These are phyloP conservation scores for Wickerhamiella domercqiae DNA, from an alignment of 805 yeast species.

Conservation along the genomic window DNA sequence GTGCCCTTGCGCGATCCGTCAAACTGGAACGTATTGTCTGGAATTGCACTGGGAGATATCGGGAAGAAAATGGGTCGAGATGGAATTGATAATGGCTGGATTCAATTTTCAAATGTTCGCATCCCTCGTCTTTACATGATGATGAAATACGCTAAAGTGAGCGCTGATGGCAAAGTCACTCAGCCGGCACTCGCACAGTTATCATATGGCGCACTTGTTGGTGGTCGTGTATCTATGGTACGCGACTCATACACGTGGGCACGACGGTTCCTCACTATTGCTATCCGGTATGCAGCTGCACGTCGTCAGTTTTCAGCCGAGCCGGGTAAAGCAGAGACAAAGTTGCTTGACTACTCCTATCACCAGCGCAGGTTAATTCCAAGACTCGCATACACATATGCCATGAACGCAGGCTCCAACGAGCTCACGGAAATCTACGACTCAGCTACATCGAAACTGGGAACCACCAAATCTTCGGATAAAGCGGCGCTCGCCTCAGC, in stretches of 20 bases:
- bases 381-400: conserved; percentile 63
- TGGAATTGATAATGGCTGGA: conserved; percentile 95
- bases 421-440: conserved; percentile 41
- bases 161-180: conserved; percentile 51
- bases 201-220: conserved; percentile 72
- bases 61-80: conserved; percentile 94
- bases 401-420: conserved; percentile 55
- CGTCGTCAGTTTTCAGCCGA: conserved; percentile 65
- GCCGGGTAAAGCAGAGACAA: conserved; percentile 40
- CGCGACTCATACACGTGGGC: conserved; percentile 69
- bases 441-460: conserved; percentile 27
- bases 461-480: conserved; percentile 26
- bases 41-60: conserved; percentile 76
- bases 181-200: conserved; percentile 79
- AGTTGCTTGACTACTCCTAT: conserved; percentile 69
- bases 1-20: conserved; percentile 72
- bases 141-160: conserved; percentile 61
- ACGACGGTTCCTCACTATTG: conserved; percentile 68
- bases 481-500: conserved; percentile 32
- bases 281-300: conserved; percentile 75
- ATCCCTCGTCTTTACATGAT: conserved; percentile 78
- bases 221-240: conserved; percentile 86
- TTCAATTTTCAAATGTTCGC: conserved; percentile 69
- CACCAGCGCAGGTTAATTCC: conserved; percentile 84
- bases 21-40: conserved; percentile 55